A percentile compares a stretch with the other conserved stretches of the same genome.
Conservation (phyloP, 345 rosid species). For the Salix exigua region DNA sequence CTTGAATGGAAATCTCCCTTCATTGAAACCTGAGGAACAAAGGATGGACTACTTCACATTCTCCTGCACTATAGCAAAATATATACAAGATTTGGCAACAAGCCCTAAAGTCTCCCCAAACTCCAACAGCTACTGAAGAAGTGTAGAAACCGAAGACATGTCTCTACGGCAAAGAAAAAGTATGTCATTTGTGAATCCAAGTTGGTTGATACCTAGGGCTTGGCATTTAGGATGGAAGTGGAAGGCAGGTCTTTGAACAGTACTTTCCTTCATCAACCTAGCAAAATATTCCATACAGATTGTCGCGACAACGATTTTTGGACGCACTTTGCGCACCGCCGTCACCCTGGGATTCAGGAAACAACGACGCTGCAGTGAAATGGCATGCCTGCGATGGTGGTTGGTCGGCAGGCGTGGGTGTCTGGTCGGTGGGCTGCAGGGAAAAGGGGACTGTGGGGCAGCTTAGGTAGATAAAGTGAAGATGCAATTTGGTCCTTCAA, state of each 20-base stretch:
- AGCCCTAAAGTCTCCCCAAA: neutral
- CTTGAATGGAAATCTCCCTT: neutral
- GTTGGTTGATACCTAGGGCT: rapidly evolving
- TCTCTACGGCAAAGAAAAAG: rapidly evolving
- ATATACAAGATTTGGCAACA: neutral
- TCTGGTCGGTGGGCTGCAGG: no score
- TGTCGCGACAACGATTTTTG: no score
- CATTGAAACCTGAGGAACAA: neutral
- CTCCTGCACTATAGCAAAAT: neutral
- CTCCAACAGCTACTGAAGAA: rapidly evolving
- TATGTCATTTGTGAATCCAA: rapidly evolving
- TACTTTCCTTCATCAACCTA: rapidly evolving
- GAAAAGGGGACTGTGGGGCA: no score
- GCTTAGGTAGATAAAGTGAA: no score
- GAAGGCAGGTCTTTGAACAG: rapidly evolving
- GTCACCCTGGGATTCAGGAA: no score
- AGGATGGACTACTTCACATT: no score
- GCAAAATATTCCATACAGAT: neutral
- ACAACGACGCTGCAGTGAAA: no score
- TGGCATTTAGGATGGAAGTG: neutral
- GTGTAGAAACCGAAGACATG: rapidly evolving
- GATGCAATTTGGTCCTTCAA: no score
- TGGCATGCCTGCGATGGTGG: no score
- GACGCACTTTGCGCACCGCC: no score
- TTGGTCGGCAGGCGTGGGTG: no score